phyloP scores from a whole-genome alignment of 768 basidiomycete genomes.

The Suillus clintonianus region DNA sequence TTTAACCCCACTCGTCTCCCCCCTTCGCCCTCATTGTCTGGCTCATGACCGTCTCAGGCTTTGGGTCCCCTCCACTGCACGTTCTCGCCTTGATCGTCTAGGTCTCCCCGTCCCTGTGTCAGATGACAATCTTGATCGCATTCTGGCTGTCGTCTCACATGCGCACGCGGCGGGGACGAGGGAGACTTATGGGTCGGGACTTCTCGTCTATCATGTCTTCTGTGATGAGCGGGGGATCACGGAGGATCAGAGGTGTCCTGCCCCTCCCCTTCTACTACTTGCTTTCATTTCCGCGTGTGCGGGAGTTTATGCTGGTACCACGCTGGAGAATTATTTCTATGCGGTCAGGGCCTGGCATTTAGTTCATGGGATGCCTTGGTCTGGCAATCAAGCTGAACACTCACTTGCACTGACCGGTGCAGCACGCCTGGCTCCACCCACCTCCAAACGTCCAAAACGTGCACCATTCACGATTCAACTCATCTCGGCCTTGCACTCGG shows the following conservation, averaged over 20 bases:
- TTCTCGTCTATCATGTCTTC: slow-evolving; percentile 41
- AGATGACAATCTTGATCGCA: slow-evolving; percentile 6
- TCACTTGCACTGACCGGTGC: not conserved
- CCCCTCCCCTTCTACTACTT: slow-evolving; percentile 22
- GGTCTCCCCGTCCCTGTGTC: not conserved
- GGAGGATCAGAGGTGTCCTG: slow-evolving; percentile 36
- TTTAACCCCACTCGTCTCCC: slow-evolving; percentile 18
- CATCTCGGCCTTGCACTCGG: slow-evolving; percentile 25
- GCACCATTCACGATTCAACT: slow-evolving; percentile 13
- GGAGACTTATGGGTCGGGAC: slow-evolving; percentile 40
- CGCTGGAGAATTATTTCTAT: slow-evolving; percentile 39
- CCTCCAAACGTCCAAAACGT: slow-evolving; percentile 9
- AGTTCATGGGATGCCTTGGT: slow-evolving; percentile 40
- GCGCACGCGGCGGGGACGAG: slow-evolving; percentile 33
- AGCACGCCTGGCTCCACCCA: slow-evolving; percentile 1
- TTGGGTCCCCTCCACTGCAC: not conserved
- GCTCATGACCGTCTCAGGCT: slow-evolving; percentile 19
- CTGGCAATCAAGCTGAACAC: slow-evolving; percentile 13
- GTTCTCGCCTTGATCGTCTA: not conserved
- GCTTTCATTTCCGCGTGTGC: slow-evolving; percentile 32
- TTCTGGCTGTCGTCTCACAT: slow-evolving; percentile 22
- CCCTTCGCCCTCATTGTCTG: slow-evolving; percentile 26
- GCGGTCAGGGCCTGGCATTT: slow-evolving; percentile 50
- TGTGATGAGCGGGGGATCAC: slow-evolving; percentile 37
- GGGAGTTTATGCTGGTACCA: slow-evolving; percentile 32